Base-by-base conservation (phyloP, 2,329 filamentous ascomycete species). In the Cordyceps cateniannulata region DNA sequence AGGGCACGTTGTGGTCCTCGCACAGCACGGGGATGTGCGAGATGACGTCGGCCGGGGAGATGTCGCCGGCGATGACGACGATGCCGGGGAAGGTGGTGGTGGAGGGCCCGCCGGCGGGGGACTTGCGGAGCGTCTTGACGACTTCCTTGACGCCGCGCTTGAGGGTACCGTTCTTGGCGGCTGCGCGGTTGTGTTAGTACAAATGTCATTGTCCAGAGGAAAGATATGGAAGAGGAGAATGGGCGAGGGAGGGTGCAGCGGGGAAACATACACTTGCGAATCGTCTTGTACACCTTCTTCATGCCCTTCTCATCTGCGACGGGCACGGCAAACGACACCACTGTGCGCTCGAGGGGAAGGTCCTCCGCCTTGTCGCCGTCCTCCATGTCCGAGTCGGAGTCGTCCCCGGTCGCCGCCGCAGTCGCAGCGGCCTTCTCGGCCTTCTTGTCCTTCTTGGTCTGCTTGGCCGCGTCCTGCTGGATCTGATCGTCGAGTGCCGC, bases 61-160 rank as follows among this genome's bases (percentile, higher is more conserved):
- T 98, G 77, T 99, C 95, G 69, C 91, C 95, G 40, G 95, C 95
- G 68, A 99, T 91, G 74, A 99, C 82, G 69, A 97, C 91, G 67
- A 99, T 83, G 66, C 86, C 83, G 49, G 90, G 87, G 70, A 86
- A 81, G 59, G 83, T 75, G 57, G 83, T 80, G 71, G 84, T 79
- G 66, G 85, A 82, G 63, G 85, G 83, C n/a, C 85, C 84, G 61
- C 71, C 84, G 68, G 85, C 76, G 62, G 90, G 83, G 16, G 91
- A 93, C 81, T 98, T 98, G 80, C 95, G 92, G 69, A 99, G 90
- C 38, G 93, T 89, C 81, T 99, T 99, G 79, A 98, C 93, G 72
- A 96, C 93, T 80, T 99, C 95, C 79, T 99, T 99, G 67, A 99
- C 95, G 72, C 95, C 95, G 72, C 95, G 93, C 81, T 96, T 96